Conservation (phyloP, 192 early-diverging fungal genomes). For the Obelidium mucronatum region DNA sequence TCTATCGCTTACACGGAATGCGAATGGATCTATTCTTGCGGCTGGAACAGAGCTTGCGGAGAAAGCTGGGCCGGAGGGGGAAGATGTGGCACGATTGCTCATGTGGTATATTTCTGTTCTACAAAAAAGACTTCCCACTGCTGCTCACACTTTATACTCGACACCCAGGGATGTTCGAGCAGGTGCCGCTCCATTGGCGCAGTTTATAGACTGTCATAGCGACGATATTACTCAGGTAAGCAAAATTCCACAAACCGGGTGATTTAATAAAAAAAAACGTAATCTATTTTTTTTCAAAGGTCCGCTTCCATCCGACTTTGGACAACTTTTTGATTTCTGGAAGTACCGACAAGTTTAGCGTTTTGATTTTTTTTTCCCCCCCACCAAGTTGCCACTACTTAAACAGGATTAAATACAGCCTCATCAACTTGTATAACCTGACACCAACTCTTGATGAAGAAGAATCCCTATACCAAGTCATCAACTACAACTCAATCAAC, state of each 20-base stretch:
- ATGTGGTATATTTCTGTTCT: slow-evolving; percentile 48
- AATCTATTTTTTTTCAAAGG: no score
- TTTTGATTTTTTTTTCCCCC: no score
- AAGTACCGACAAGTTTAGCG: slow-evolving; percentile 49
- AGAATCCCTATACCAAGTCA: slow-evolving; percentile 81
- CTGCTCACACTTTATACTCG: background rate
- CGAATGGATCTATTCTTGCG: slow-evolving; percentile 41
- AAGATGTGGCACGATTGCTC: slow-evolving; percentile 49
- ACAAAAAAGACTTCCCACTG: background rate
- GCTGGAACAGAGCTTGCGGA: slow-evolving; percentile 46
- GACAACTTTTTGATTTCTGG: slow-evolving; percentile 50
- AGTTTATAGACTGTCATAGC: slow-evolving; percentile 58
- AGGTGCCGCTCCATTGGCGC: slow-evolving; percentile 17
- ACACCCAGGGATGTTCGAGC: slow-evolving; percentile 46
- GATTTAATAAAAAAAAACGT: no score
- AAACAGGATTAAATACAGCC: slow-evolving; percentile 9
- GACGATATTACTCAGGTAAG: slow-evolving; percentile 61
- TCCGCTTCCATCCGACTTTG: slow-evolving; percentile 55
- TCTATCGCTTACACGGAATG: slow-evolving; percentile 47
- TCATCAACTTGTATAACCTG: slow-evolving; percentile 79
- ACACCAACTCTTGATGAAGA: slow-evolving; percentile 78
- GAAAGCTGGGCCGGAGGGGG: slow-evolving; percentile 37
- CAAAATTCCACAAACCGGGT: no score
- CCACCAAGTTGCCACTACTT: no score
- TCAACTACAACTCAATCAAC: slow-evolving; percentile 85